Percentiles rank a stretch among this genome's conserved stretches.
These are phyloP conservation scores for Tolypocladium tundrense DNA, from an alignment of 2,329 filamentous ascomycete species.

Conservation along the genomic window DNA sequence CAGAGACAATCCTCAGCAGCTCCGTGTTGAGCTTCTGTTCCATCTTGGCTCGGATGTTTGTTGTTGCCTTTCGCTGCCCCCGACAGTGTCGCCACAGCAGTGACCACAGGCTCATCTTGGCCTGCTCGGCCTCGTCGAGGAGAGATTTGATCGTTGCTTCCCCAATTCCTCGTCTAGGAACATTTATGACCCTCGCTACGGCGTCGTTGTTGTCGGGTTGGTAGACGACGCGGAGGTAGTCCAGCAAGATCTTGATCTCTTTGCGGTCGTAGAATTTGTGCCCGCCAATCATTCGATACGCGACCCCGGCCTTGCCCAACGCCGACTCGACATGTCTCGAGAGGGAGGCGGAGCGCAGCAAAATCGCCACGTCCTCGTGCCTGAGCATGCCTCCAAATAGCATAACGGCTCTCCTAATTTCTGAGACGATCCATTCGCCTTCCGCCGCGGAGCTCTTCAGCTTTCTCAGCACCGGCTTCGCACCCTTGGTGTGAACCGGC, in stretches of 20 bases:
- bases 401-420: constrained; percentile 61
- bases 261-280: constrained; percentile 83
- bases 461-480: constrained; percentile 69
- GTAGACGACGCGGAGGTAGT: constrained; percentile 79
- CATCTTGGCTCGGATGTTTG: constrained; percentile 37
- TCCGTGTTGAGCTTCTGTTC: constrained; percentile 43
- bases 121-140: constrained; percentile 64
- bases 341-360: constrained; percentile 74
- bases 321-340: constrained; percentile 80
- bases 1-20: constrained; percentile 32
- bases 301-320: constrained; percentile 68
- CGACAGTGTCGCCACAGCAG: constrained; percentile 50
- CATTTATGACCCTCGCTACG: constrained; percentile 72
- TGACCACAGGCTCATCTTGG: constrained; percentile 63
- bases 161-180: constrained; percentile 71
- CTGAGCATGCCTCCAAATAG: constrained; percentile 66
- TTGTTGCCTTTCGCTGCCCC: constrained; percentile 35
- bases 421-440: constrained; percentile 78
- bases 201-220: constrained; percentile 84
- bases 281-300: constrained; percentile 88
- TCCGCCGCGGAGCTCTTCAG: constrained; percentile 62
- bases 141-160: constrained; percentile 66
- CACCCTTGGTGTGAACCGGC: constrained; percentile 70
- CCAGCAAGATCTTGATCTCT: constrained; percentile 78
- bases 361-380: constrained; percentile 70